Evolutionary conservation across 257 asterid genomes (phyloP), one percentile per base, ranked within the genome.

Genomic region (Gentiana macrophylla): DNA sequence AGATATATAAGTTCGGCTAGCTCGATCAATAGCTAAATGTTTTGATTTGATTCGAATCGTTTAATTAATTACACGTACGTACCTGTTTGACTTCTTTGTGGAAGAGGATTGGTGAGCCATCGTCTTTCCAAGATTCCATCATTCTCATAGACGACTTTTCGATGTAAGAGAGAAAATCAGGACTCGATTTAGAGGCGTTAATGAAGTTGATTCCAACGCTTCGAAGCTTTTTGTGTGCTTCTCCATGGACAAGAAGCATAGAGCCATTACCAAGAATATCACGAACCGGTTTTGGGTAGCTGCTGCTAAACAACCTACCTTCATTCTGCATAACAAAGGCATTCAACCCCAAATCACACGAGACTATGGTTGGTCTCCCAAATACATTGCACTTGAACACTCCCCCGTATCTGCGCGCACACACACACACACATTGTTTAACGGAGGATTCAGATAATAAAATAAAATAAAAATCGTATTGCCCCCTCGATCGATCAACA

Each of bases 311-410:
- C 3, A 79, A 12, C 57, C 45, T 79, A 46, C 52, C 95, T 49
- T 88, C 97, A 54, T 88, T 88, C 4, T 80, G 95, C 5, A 88
- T 84, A 12, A 88, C 55, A 62, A 80, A 88, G 44, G 11, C 44
- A 56, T 43, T 85, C 35, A 88, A 66, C 44, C 80, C 94, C 3
- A 78, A 55, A 48, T 83, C 95, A 43, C 95, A 88, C 0, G 97
- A 88, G 2, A 88, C 90, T 37, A 88, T 81, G 0, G 97, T 83
- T 4, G 85, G 91, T 9, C 65, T 52, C 0, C 94, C 88, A 37
- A 88, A 88, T 0, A 88, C 75, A 56, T 85, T 80, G 9, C 94
- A 79, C 69, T 70, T 79, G 73, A 83, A 88, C 12, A 88, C 74
- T 0, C 49, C 69, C 12, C 95, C 97, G 41, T 83, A 88, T 65